phyloP scores from a whole-genome alignment of 306 rosid genomes.

The Betula pendula region DNA sequence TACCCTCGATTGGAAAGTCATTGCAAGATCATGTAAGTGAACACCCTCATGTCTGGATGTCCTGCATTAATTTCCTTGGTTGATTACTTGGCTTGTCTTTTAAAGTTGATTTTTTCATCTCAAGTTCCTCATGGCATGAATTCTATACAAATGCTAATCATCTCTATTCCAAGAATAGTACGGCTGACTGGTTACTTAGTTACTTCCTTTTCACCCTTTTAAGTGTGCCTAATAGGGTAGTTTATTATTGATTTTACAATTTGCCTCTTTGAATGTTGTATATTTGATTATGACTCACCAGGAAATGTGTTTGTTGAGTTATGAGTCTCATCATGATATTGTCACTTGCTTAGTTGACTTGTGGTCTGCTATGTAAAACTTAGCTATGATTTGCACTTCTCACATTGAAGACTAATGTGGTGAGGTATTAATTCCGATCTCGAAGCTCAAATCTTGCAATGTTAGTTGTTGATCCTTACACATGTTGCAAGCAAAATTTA shows the following conservation, averaged over 20 bases:
- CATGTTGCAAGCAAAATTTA: not conserved
- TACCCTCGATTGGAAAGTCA: slow-evolving; percentile 85
- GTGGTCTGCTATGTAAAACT: not conserved
- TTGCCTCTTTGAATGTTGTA: not conserved
- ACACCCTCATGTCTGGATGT: not conserved
- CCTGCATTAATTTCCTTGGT: not conserved
- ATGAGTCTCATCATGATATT: not conserved
- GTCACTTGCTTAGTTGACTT: not conserved
- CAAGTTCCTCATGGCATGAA: not conserved
- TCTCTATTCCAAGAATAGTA: not conserved
- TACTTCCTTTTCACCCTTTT: not conserved
- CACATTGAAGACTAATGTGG: not conserved
- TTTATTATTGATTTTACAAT: not conserved
- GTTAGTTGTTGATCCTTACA: not conserved
- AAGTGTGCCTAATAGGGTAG: not conserved
- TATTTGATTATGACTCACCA: not conserved
- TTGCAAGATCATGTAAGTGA: slow-evolving; percentile 86
- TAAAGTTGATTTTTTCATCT: not conserved
- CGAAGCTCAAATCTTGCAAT: not conserved
- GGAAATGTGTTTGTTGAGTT: not conserved
- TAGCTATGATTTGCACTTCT: not conserved
- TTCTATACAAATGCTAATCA: not conserved
- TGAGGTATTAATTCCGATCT: not conserved
- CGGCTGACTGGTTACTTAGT: not conserved
- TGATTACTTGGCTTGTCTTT: not conserved